phyloP scores from a whole-genome alignment of 169 alveolate genomes.

The Perkinsus marinus region DNA sequence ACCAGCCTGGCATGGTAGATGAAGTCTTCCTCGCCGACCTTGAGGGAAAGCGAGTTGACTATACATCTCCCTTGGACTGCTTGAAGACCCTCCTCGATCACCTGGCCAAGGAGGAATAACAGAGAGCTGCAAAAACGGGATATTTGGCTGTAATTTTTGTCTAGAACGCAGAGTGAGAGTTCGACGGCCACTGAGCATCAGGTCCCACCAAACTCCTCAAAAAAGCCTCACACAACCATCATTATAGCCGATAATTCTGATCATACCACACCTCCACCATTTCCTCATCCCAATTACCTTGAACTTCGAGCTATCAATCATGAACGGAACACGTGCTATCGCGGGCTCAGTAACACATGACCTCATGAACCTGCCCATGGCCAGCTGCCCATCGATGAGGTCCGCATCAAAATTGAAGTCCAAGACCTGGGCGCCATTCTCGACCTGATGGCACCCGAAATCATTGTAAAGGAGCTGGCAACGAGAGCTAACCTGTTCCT shows the following conservation, averaged over 20 bases:
- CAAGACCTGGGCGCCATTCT: constrained; percentile 43
- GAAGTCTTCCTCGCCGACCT: constrained; percentile 54
- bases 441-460: neutral
- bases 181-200: too few species aligned
- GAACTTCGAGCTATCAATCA: constrained; percentile 54
- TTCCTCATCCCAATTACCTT: constrained; percentile 2
- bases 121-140: too few species aligned
- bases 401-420: constrained; percentile 57
- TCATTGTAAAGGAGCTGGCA: neutral
- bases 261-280: too few species aligned
- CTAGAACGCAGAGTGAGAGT: too few species aligned
- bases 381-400: constrained; percentile 42
- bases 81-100: constrained; percentile 46
- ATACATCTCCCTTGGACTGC: constrained; percentile 47
- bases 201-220: too few species aligned
- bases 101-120: neutral
- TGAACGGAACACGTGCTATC: constrained; percentile 43
- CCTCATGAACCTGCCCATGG: constrained; percentile 44
- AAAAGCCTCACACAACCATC: too few species aligned
- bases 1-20: constrained; percentile 29
- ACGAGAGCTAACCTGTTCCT: constrained; percentile 22
- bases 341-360: constrained; percentile 36
- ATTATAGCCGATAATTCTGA: too few species aligned
- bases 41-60: constrained; percentile 46
- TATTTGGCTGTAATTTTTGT: too few species aligned